Evolutionary conservation across 257 asterid species (phyloP), one percentile per base, ranked within the genome.

Genomic region (Nicotiana undulata): DNA sequence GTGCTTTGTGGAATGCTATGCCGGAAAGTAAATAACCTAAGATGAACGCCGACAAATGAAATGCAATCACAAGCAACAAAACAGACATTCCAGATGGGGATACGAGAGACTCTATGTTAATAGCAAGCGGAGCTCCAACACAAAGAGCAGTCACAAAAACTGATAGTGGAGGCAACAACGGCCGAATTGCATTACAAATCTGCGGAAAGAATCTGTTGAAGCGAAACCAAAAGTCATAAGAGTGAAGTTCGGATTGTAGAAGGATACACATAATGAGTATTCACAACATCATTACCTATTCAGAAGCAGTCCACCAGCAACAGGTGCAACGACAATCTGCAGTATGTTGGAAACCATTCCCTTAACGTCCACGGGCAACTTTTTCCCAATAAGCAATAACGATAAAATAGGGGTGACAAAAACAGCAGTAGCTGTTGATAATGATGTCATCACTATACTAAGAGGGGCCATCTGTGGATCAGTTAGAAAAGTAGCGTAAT

Each of bases 381-480:
- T 89, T 84, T 90, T 91, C 58, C 98, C 99, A 17, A 95, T 95
- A 53, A 95, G 96, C 85, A 94, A 83, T 79, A 95, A 90, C 40
- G 99, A 91, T 87, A 95, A 85, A 3, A 86, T 81, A 3, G 98
- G 99, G 81, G 99, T 95, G 72, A 92, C 88, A 72, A 95, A 88
- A 81, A 87, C 97, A 1, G 99, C 99, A 77, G 94, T 85, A 28
- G 98, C 97, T 24, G 98, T 95, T 40, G 99, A 95, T 83, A 95
- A 81, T 1, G 98, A 94, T 52, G 99, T 95, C 99, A 95, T 93
- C 87, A 95, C 99, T 51, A 95, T 93, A 87, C 99, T 95, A 59
- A 95, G 96, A 49, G 99, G 98, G 66, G 99, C 99, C 99, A 95
- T 91, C 67, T 84, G 79, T 46, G 98, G 97, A 83, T 94, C 97